Conservation (phyloP, 805 yeast genomes). For the Yarrowia sp. region DNA sequence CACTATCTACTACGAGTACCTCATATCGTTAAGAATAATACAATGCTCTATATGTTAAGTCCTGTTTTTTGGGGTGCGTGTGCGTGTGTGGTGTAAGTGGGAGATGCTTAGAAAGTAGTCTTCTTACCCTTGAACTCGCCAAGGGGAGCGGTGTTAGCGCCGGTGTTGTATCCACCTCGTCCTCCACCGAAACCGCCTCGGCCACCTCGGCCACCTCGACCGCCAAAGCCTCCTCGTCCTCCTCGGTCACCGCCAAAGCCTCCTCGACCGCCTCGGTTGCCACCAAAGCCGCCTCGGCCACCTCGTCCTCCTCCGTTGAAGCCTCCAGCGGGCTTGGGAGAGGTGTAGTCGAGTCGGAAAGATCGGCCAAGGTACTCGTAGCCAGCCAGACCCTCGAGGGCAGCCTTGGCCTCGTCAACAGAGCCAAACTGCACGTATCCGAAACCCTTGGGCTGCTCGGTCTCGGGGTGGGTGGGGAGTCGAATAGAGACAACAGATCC, state of each 20-base stretch:
- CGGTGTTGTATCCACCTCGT: constrained; percentile 37
- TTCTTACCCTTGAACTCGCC: constrained; percentile 74
- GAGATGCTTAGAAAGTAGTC: constrained; percentile 36
- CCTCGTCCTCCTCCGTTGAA: constrained; percentile 12
- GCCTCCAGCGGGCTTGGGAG: constrained; percentile 59
- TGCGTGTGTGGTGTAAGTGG: background rate
- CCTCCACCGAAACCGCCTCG: constrained; percentile 35
- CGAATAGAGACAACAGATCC: constrained; percentile 87
- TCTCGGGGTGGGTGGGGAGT: constrained; percentile 97
- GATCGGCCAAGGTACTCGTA: constrained; percentile 87
- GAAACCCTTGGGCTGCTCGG: constrained; percentile 98
- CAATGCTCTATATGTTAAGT: constrained; percentile 25
- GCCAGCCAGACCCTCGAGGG: constrained; percentile 84
- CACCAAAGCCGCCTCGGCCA: constrained; percentile 24
- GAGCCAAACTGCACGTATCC: constrained; percentile 92
- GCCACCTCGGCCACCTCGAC: constrained; percentile 32
- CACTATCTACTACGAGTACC: too few species aligned
- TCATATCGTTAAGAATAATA: constrained; percentile 8
- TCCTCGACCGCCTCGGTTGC: constrained; percentile 18
- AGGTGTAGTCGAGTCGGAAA: constrained; percentile 89
- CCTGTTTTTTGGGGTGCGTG: background rate
- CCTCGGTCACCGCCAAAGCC: constrained; percentile 25
- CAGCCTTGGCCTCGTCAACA: constrained; percentile 86
- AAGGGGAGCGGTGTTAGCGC: constrained; percentile 47
- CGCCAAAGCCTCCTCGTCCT: constrained; percentile 35